Percentiles rank a stretch among this genome's conserved stretches.
phyloP scores from a whole-genome alignment of 352 stramenopile species.

The Globisporangium lucens region DNA sequence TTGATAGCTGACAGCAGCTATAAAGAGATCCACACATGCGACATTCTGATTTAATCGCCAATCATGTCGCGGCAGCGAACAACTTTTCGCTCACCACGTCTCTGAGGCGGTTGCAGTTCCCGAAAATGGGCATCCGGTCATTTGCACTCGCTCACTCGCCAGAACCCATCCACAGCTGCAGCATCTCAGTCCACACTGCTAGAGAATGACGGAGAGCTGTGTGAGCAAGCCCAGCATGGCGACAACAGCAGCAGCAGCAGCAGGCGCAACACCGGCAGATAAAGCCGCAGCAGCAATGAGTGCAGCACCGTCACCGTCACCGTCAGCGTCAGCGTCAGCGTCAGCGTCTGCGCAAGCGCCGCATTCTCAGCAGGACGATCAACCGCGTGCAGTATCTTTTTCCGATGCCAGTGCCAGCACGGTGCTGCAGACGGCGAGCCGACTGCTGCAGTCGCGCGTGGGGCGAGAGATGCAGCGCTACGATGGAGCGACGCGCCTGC shows the following conservation, averaged over 20 bases:
- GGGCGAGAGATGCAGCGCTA: slow-evolving; percentile 70
- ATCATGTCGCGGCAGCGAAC: not conserved
- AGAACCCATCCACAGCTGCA: not conserved
- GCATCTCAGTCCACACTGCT: not conserved
- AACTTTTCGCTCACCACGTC: not conserved
- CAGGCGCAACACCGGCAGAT: not conserved
- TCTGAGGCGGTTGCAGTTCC: not conserved
- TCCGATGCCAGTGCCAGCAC: not conserved
- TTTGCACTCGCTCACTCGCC: not conserved
- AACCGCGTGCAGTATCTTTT: not conserved
- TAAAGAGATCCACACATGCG: not conserved
- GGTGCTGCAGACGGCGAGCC: slow-evolving; percentile 9
- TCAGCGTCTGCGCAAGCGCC: not conserved
- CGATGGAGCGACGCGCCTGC: slow-evolving; percentile 47
- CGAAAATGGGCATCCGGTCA: not conserved
- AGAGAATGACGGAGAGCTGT: slow-evolving; percentile 2
- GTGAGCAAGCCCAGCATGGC: not conserved
- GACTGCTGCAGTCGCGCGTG: slow-evolving; percentile 45
- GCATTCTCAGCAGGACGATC: not conserved
- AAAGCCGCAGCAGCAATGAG: not conserved
- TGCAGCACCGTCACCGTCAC: not conserved
- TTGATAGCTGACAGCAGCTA: not conserved
- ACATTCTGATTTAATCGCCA: not conserved
- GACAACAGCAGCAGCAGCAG: not conserved
- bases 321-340: not conserved